Evolutionary conservation across 441 rosid species (phyloP), one percentile per base, ranked within the genome.

Genomic region (Euphorbia corollata): DNA sequence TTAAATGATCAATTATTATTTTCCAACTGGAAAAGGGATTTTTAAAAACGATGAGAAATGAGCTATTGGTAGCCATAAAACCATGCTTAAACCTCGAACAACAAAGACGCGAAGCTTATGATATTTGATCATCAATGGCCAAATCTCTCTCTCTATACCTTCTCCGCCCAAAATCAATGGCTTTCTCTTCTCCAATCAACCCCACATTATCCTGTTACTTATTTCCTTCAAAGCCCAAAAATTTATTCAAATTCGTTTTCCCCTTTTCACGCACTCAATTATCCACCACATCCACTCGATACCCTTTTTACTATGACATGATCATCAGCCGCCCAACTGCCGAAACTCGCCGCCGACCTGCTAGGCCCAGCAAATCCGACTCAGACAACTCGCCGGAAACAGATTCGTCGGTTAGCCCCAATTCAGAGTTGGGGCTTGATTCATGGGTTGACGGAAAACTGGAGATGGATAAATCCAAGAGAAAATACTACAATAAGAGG

Each of bases 221-320:
- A 7, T 73, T 74, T 32, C 67, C 81, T 55, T 64, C 78, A 56
- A 74, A 76, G 50, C 73, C 75, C 45, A 65, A 51, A 47, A 65
- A 41, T 63, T 23, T 70, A 65, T 73, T 36, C 32, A 45, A 63
- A 61, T 15, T 63, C 8, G 50, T 71, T 72, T 73, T 79, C 77
- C 70, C 78, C 13, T 43, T 30, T 56, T n/a, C 73, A 0, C 61
- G 0, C 1, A 53, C 59, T 0, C 74, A 70, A 70, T 82, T 84
- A 67, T 86, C 89, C 74, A 81, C 81, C 9, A 74, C 85, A 30
- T 82, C 89, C n/a, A 85, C 96, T 1, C 90, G 83, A 2, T 87
- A 77, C 78, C 98, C 92, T 36, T 87, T 87, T 68, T 96, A 91
- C 71, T 93, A 87, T 74, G 96, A 91, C 61, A 75, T 91, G 87